Evolutionary conservation across 2,329 filamentous ascomycete species (phyloP).

Genomic region (Colletotrichum agaves): DNA sequence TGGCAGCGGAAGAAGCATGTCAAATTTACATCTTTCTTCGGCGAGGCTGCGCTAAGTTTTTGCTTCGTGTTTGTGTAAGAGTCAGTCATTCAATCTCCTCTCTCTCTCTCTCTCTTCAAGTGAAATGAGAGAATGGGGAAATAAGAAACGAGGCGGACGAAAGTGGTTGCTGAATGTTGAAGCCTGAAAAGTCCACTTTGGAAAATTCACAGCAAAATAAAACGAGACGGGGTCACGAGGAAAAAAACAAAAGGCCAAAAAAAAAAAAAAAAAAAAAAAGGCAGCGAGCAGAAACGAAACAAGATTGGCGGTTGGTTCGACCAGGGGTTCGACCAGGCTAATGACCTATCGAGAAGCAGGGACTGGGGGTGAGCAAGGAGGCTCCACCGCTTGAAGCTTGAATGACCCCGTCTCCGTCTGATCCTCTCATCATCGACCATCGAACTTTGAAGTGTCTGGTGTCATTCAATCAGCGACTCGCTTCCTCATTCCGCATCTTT

Average conservation of each 20-base stretch:
- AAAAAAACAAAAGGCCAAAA: background rate
- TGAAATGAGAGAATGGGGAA: slow-evolving; percentile 6
- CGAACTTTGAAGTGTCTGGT: background rate
- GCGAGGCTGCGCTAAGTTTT: slow-evolving; percentile 9
- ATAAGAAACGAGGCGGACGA: slow-evolving; percentile 1
- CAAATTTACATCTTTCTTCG: slow-evolving; percentile 2
- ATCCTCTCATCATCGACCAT: background rate
- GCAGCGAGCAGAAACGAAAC: background rate
- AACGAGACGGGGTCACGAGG: background rate
- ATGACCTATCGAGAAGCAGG: slow-evolving; percentile 12
- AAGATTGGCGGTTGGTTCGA: slow-evolving; percentile 15
- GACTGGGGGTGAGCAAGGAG: slow-evolving; percentile 1
- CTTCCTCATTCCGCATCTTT: no score
- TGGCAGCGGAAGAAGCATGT: slow-evolving; percentile 7
- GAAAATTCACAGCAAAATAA: background rate
- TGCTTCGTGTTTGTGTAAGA: background rate
- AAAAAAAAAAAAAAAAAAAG: background rate
- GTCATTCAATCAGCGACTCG: no score
- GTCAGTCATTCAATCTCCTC: background rate
- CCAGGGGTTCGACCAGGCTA: slow-evolving; percentile 9
- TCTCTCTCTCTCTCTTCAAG: background rate
- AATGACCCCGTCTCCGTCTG: no score
- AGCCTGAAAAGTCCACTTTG: background rate
- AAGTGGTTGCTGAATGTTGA: background rate
- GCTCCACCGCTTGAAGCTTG: no score